Base-by-base conservation (phyloP, 148 eudicot genomes). In the Amaranthus hypochondriacus region DNA sequence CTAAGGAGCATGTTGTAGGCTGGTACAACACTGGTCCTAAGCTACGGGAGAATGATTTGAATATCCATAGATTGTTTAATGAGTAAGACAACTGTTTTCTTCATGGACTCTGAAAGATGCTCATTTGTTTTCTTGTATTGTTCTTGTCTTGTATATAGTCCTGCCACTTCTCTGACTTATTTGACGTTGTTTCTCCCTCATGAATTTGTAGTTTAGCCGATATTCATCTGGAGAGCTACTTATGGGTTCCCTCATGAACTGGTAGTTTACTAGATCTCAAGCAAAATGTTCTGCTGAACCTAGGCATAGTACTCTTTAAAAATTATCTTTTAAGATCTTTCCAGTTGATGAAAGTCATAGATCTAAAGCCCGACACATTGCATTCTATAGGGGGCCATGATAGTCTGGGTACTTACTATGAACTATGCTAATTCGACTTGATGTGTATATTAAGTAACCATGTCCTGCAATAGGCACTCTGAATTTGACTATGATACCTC, bases 1-100 rank as follows among this genome's bases (percentile, higher is more conserved):
- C 98, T 1, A 94, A 91, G 88, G 98, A 94, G 89, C 98, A 94
- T 80, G 98, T 94, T 54, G 89, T 94, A 44, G 98, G 98, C 46
- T 94, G 98, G 98, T 94, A 94, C 78, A 94, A 97, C 86, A 91
- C 97, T 60, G 97, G 98, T 13, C 98, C 98, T 43, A 94, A 94
- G 85, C 83, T 94, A 42, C 80, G 86, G 74, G 97, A 94, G 67
- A 94, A 94, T 87, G 98, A 94, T 79, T 81, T 92, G 18, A 90
- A 85, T 71, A 72, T 92, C 75, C 97, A 94, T 77, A 85, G 86
- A 67, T 80, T 94, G 71, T 94, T 94, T 68, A 87, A 77, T n/a
- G 98, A 89, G 98, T 94, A 91, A 83, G 97, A 73, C 71, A 72
- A 39, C 51, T 65, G 6, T 58, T 49, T 44, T 7, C 43, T 71